Conservation (phyloP, 371 early-diverging fungal species). For the Zopfochytrium polystomum region DNA sequence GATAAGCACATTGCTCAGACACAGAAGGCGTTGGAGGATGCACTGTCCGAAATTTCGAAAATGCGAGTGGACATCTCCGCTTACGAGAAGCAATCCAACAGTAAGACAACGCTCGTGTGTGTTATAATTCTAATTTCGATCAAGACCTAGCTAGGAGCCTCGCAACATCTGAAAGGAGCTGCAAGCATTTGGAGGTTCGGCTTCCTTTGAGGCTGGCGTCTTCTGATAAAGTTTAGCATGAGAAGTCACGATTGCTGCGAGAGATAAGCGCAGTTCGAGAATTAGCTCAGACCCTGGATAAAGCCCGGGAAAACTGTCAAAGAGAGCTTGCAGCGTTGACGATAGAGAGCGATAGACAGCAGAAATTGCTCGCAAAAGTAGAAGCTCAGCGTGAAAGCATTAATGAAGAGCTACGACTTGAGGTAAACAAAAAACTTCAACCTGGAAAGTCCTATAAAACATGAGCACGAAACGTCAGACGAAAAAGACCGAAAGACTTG, state of each 20-base stretch:
- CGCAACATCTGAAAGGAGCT: conserved; percentile 35
- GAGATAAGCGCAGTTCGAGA: conserved; percentile 46
- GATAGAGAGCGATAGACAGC: conserved; percentile 39
- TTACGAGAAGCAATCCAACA: conserved; percentile 40
- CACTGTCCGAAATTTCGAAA: conserved; percentile 23
- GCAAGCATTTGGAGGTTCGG: conserved; percentile 37
- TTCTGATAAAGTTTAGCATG: conserved; percentile 22
- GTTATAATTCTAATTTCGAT: background rate
- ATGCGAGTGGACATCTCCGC: conserved; percentile 39
- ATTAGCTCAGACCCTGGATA: conserved; percentile 39
- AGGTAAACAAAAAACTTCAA: conserved; percentile 25
- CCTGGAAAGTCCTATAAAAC: background rate
- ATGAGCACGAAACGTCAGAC: conserved; percentile 12
- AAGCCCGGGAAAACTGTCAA: conserved; percentile 39
- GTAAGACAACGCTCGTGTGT: conserved; percentile 14
- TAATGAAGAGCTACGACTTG: conserved; percentile 30
- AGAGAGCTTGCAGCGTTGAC: conserved; percentile 29
- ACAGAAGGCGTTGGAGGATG: conserved; percentile 35
- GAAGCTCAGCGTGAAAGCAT: conserved; percentile 35
- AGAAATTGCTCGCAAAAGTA: conserved; percentile 21
- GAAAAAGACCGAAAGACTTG: conserved; percentile 37
- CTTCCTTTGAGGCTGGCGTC: background rate
- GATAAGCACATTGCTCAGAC: conserved; percentile 43
- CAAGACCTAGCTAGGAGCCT: conserved; percentile 39
- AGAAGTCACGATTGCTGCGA: conserved; percentile 39